Conservation (phyloP, 1,284 basidiomycete genomes). For the Irpex lacteus region DNA sequence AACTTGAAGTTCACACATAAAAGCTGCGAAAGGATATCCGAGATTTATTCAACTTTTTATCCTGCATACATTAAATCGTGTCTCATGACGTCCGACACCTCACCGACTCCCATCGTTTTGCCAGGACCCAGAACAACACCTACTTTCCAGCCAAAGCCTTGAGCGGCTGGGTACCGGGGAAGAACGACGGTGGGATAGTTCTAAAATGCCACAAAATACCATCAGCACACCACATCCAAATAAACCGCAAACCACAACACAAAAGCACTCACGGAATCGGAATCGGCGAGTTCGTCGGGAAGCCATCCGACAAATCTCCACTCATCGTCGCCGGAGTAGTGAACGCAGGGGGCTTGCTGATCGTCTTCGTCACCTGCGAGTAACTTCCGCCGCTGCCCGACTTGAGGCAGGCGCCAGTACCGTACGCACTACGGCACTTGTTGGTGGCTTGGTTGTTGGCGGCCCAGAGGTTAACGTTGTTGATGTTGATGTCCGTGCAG, state of each 20-base stretch:
- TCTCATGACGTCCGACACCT: background rate
- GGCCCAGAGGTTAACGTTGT: conserved; percentile 33
- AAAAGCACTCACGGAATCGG: conserved; percentile 30
- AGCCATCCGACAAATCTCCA: conserved; percentile 29
- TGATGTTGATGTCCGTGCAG: conserved; percentile 29
- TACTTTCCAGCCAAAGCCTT: conserved; percentile 20
- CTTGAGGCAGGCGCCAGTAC: conserved; percentile 29
- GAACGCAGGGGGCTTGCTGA: conserved; percentile 27
- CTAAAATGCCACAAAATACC: conserved; percentile 14
- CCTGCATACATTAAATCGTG: background rate
- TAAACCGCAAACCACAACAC: background rate
- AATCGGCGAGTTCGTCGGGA: conserved; percentile 29
- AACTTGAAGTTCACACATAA: too few relatives aligned
- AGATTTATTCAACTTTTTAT: too few relatives aligned
- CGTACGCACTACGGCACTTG: conserved; percentile 33
- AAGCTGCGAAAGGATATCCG: too few relatives aligned
- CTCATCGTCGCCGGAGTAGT: conserved; percentile 27
- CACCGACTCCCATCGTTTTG: background rate
- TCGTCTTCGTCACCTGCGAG: conserved; percentile 19
- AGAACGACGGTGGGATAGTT: conserved; percentile 32
- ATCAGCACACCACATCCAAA: background rate
- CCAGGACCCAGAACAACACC: background rate
- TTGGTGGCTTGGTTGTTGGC: conserved; percentile 25
- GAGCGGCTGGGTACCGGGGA: conserved; percentile 28
- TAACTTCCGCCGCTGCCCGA: conserved; percentile 16